phyloP scores from a whole-genome alignment of 2,329 filamentous ascomycete genomes.

The Apiospora sp. region DNA sequence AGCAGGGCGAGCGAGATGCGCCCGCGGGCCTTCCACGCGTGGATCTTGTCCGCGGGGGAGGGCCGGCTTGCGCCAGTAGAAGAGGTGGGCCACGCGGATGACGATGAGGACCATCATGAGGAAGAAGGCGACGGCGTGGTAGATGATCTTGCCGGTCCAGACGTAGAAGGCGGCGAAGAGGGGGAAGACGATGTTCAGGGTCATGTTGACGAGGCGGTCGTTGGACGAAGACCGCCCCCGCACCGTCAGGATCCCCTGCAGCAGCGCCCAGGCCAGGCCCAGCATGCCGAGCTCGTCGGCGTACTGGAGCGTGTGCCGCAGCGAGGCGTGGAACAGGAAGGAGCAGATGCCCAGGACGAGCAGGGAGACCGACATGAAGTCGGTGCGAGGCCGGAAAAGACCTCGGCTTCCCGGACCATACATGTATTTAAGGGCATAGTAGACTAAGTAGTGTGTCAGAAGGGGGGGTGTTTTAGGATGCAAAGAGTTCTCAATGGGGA shows the following conservation, averaged over 20 bases:
- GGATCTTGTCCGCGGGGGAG: slow-evolving; percentile 42
- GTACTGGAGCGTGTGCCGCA: slow-evolving; percentile 52
- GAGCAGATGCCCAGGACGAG: slow-evolving; percentile 52
- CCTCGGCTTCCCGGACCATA: slow-evolving; percentile 42
- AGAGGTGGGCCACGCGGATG: slow-evolving; percentile 45
- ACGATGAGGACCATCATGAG: slow-evolving; percentile 43
- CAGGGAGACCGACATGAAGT: slow-evolving; percentile 52
- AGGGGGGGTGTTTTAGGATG: background rate
- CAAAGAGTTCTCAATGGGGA: slow-evolving; percentile 10
- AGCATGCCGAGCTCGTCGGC: slow-evolving; percentile 68
- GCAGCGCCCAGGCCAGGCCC: slow-evolving; percentile 57
- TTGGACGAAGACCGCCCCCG: slow-evolving; percentile 47
- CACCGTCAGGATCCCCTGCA: slow-evolving; percentile 57
- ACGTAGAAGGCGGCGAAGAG: slow-evolving; percentile 53
- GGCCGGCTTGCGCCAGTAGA: slow-evolving; percentile 40
- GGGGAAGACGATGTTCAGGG: slow-evolving; percentile 50
- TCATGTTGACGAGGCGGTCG: slow-evolving; percentile 43
- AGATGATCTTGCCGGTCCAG: slow-evolving; percentile 50
- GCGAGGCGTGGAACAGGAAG: slow-evolving; percentile 53
- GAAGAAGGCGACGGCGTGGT: slow-evolving; percentile 51
- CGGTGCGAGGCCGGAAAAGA: slow-evolving; percentile 43
- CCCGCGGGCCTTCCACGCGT: slow-evolving; percentile 37
- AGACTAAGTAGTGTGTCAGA: slow-evolving; percentile 43
- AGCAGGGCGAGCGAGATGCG: slow-evolving; percentile 43
- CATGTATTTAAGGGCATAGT: slow-evolving; percentile 50